Base-by-base conservation (phyloP, 129 eudicot species). In the Oenanthe sinensis region DNA sequence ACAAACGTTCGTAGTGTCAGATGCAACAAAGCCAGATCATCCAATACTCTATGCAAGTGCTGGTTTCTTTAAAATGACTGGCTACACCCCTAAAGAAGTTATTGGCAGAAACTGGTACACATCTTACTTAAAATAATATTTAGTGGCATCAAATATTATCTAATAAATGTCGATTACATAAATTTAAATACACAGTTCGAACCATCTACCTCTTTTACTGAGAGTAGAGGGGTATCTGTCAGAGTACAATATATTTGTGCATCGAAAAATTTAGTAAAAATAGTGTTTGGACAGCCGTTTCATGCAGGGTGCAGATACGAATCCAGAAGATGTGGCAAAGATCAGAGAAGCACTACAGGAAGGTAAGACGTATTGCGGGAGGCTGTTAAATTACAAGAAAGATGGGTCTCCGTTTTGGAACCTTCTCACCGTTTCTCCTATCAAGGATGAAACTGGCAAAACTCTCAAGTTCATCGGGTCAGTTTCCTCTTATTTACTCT, bases 21-120 rank as follows among this genome's bases (percentile, higher is more conserved):
- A 95, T 86, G 98, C 98, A 22, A 87, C 97, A 1, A 95, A 95
- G 83, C 91, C 92, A 0, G 97, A 95, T 78, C 82, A 79, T 63
- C 98, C 98, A 2, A 95, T 95, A 70, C 74, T 95, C 81, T 95
- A 95, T 85, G 98, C 98, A 19, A 95, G 98, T 69, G 97, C 97
- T 5, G 98, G 98, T 5, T 95, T 95, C 82, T 95, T 95, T 83
- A 95, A 91, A 81, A 91, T 95, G 98, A 95, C 98, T 9, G 98
- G 98, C 15, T 95, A 95, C 89, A 87, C 89, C 28, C 87, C 98
- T 15, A 90, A 81, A 81, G 98, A 95, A 78, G 97, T 95, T 36
- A 85, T 95, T 22, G 98, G 98, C 71, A 82, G 98, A 85, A 95
- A 95, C 78, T 95, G 98, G 98, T 95, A 90, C 1, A 10, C 8